These are phyloP conservation scores for Polysphondylium violaceum DNA, from an alignment of 78 protist genomes.

Conservation along the genomic window DNA sequence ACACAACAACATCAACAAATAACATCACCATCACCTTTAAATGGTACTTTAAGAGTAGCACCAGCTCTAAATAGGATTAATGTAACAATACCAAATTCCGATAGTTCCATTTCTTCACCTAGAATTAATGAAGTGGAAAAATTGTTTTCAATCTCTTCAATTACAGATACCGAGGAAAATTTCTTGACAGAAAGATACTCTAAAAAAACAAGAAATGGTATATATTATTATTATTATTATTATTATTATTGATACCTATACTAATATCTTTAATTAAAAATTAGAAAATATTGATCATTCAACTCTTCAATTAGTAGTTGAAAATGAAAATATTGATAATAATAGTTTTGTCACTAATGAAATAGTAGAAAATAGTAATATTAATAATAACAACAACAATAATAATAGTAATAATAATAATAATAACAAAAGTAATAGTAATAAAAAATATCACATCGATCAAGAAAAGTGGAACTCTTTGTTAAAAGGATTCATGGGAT, in stretches of 20 bases:
- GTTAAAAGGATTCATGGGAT: conserved; percentile 18
- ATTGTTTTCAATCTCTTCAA: not conserved
- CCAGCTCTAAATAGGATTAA: too few species aligned
- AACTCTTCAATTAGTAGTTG: not conserved
- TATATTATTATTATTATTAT: not conserved
- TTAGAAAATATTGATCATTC: not conserved
- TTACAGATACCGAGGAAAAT: conserved; percentile 3
- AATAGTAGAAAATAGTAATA: conserved; percentile 5
- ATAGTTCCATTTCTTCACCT: too few species aligned
- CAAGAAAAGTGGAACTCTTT: conserved; percentile 6
- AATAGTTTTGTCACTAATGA: not conserved
- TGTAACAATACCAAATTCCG: too few species aligned
- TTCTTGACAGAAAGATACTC: conserved; percentile 14
- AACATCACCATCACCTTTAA: too few species aligned
- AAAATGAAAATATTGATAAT: not conserved
- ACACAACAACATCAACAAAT: too few species aligned
- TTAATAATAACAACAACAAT: not conserved
- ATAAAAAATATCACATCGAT: not conserved
- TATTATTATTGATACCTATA: not conserved
- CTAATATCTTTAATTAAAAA: not conserved
- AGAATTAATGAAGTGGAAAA: not conserved
- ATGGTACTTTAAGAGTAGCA: too few species aligned
- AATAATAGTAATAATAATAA: not conserved
- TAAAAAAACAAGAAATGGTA: conserved; percentile 13
- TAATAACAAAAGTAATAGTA: not conserved